Conservation (phyloP, 2,329 filamentous ascomycete genomes). For the Alternaria sp. region DNA sequence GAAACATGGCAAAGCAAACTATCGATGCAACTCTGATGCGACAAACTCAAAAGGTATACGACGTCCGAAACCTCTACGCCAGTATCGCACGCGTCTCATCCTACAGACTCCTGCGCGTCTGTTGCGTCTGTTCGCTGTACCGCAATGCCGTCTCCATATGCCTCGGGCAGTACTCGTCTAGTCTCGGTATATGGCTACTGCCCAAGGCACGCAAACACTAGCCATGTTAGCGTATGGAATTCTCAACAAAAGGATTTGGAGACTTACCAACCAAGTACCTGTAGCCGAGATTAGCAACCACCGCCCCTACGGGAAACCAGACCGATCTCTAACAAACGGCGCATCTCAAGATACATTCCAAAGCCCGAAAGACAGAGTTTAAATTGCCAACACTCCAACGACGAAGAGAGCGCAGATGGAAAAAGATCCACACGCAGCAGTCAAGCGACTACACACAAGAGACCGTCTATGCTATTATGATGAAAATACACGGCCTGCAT, state of each 20-base stretch:
- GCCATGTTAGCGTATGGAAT: constrained; percentile 10
- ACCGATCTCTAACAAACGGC: constrained; percentile 28
- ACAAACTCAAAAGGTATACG: not conserved
- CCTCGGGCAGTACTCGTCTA: constrained; percentile 53
- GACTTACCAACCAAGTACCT: constrained; percentile 34
- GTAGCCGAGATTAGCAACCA: constrained; percentile 34
- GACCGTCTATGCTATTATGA: not conserved
- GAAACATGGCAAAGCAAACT: constrained; percentile 12
- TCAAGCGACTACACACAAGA: not conserved
- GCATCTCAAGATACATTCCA: constrained; percentile 24
- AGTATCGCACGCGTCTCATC: constrained; percentile 10
- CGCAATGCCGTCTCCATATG: constrained; percentile 53
- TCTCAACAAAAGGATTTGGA: constrained; percentile 11
- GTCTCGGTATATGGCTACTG: constrained; percentile 16
- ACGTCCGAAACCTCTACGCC: not conserved
- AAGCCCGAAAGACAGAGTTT: constrained; percentile 27
- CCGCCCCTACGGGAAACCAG: constrained; percentile 26
- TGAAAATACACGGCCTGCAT: constrained; percentile 16
- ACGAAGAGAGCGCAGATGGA: constrained; percentile 32
- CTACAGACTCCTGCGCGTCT: constrained; percentile 17
- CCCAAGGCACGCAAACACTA: constrained; percentile 47
- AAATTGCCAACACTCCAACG: constrained; percentile 34
- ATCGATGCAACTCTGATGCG: constrained; percentile 7
- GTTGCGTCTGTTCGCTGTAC: constrained; percentile 34
- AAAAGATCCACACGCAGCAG: constrained; percentile 12